Base-by-base conservation (phyloP, 2,329 filamentous ascomycete species). In the Sporothrix phasma region DNA sequence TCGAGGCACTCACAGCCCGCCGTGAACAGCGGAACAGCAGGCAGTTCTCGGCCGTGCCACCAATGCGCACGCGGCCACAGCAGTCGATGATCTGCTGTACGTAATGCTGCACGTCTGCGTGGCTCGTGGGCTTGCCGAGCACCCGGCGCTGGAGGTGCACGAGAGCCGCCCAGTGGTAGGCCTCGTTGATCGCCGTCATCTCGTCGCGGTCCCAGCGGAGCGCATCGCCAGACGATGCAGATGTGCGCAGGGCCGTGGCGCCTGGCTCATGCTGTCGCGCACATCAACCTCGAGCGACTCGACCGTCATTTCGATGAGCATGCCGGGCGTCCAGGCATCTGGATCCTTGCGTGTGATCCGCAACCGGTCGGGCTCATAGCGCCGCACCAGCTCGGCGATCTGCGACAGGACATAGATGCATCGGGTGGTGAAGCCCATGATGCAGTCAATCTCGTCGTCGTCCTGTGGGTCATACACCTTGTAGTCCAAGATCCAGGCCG, bases 11-110 rank as follows among this genome's bases (percentile, higher is more conserved):
- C 88, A 68, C 89, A 92, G 0, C 90, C 90, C 1, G 90, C 90
- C 1, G 88, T 89, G 73, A 94, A 94, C 76, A 94, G 85, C 0
- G 90, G 68, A 94, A 92, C 45, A 94, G 73, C 19, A 90, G 76
- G 70, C 88, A 90, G 8, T 84, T 86, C 73, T 93, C 90, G 0
- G 89, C 88, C 17, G 85, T 85, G 34, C 86, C 86, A 5, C 88
- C 87, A 13, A 80, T 76, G 13, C 84, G 77, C 58, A 94, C 84
- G 43, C 81, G 82, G 24, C 78, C 78, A 66, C 93, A 76, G 37
- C 85, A 82, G 1, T 77, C 76, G 31, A 90, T 76, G 53, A 93
- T 88, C 66, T 84, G 80, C 43, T 78, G 74, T 5, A 92, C 84
- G 0, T 84, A 83, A 11, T 77, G 75, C 68, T 86, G 85, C 0